Conservation (phyloP, 257 asterid species). For the Nicotiana sylvestris region DNA sequence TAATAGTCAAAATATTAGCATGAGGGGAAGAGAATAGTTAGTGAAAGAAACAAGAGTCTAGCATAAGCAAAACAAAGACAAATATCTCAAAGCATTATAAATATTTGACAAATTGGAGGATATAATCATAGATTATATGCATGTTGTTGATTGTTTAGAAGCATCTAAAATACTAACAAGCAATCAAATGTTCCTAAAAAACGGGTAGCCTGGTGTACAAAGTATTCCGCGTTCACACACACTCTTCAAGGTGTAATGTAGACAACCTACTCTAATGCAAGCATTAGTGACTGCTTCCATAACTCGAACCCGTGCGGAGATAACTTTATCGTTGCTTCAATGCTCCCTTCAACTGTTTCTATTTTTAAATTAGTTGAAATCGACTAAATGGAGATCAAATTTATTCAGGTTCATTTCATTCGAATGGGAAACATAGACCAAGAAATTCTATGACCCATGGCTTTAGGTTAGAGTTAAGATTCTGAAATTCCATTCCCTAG, state of each 20-base stretch:
- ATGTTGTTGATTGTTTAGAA: not conserved
- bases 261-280: too few species aligned
- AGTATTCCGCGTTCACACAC: too few species aligned
- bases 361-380: too few species aligned
- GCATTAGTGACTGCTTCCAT: too few species aligned
- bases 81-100: not conserved
- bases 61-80: not conserved
- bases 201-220: too few species aligned
- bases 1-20: not conserved
- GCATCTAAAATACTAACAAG: conserved; percentile 1
- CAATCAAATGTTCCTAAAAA: not conserved
- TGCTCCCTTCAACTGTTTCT: too few species aligned
- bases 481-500: conserved; percentile 55
- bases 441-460: conserved; percentile 49
- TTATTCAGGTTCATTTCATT: conserved; percentile 9
- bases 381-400: not conserved
- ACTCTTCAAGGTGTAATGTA: too few species aligned
- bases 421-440: conserved; percentile 40
- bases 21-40: conserved; percentile 4
- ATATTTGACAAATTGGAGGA: not conserved
- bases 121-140: conserved; percentile 6
- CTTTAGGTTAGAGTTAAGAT: conserved; percentile 58
- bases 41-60: not conserved
- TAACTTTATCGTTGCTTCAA: too few species aligned
- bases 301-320: too few species aligned